Evolutionary conservation across 352 stramenopile genomes (phyloP).

Genomic region (Globisporangium megalacanthum): DNA sequence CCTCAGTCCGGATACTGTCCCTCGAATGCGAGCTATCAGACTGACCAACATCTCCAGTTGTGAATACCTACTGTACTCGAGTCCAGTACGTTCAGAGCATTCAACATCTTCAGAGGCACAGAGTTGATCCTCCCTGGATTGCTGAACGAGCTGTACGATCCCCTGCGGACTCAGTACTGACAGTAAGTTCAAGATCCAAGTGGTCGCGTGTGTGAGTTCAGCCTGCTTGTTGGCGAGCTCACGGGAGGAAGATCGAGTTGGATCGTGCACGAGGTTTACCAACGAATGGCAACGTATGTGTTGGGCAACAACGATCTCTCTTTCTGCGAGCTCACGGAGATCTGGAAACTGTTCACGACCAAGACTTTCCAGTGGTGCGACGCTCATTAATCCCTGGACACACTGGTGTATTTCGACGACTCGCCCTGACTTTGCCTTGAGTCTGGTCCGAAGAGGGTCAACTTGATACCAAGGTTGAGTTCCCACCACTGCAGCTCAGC

Average conservation of each 20-base stretch:
- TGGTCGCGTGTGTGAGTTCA: not conserved
- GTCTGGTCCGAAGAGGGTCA: constrained; percentile 3
- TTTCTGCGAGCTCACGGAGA: not conserved
- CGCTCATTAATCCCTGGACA: not conserved
- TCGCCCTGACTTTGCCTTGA: not conserved
- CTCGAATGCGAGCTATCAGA: not conserved
- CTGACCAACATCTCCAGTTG: not conserved
- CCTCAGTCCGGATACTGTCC: no score
- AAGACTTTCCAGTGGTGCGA: not conserved
- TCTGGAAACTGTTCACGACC: constrained; percentile 5
- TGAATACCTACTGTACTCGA: not conserved
- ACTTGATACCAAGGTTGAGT: not conserved
- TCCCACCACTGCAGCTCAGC: constrained; percentile 1
- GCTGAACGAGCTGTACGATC: constrained; percentile 2
- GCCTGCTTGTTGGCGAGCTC: not conserved
- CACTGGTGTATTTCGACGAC: no score
- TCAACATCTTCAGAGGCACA: constrained; percentile 1
- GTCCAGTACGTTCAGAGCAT: not conserved
- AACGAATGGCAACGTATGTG: not conserved
- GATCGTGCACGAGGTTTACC: no score
- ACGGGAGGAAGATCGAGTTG: no score
- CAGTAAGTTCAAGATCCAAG: constrained; percentile 6
- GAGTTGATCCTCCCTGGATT: constrained; percentile 3
- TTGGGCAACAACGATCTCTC: constrained; percentile 1
- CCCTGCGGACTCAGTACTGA: not conserved